Evolutionary conservation across 306 rosid species (phyloP).

Genomic region (Casuarina cunninghamiana): DNA sequence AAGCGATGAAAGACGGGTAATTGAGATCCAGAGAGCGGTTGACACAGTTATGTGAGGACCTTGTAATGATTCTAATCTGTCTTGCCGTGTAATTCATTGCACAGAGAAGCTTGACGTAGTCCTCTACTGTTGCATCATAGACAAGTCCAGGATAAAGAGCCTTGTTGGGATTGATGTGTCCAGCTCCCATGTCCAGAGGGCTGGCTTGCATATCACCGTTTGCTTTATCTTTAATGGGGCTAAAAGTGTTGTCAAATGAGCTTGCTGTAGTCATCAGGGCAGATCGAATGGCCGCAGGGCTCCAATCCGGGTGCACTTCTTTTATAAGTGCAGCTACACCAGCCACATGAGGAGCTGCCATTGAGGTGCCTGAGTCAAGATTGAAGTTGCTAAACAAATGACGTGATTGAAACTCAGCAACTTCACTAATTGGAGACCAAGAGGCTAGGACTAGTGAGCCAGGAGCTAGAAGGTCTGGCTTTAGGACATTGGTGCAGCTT

Average conservation of each 20-base stretch:
- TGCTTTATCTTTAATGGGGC: conserved; percentile 51
- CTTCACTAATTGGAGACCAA: conserved; percentile 55
- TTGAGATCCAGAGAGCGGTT: conserved; percentile 55
- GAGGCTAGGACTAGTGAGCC: conserved; percentile 70
- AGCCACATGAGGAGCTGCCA: conserved; percentile 75
- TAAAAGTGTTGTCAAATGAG: conserved; percentile 39
- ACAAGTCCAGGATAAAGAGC: conserved; percentile 76
- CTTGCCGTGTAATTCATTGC: conserved; percentile 50
- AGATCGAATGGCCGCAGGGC: conserved; percentile 72
- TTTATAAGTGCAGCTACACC: conserved; percentile 65
- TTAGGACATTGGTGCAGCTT: conserved; percentile 58
- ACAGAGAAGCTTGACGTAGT: conserved; percentile 69
- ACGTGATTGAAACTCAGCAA: neutral
- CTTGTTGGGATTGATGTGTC: conserved; percentile 67
- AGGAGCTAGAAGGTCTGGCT: conserved; percentile 79
- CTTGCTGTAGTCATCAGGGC: conserved; percentile 78
- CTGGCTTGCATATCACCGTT: conserved; percentile 31
- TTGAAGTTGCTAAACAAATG: conserved; percentile 37
- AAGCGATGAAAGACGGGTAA: conserved; percentile 73
- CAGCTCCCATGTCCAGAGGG: conserved; percentile 74
- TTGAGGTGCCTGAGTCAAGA: conserved; percentile 66
- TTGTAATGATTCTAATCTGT: conserved; percentile 48
- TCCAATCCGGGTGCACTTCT: conserved; percentile 57
- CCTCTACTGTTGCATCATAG: conserved; percentile 49
- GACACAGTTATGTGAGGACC: conserved; percentile 40